phyloP scores from a whole-genome alignment of 1,284 basidiomycete species.

The Pseudozyma pruni region DNA sequence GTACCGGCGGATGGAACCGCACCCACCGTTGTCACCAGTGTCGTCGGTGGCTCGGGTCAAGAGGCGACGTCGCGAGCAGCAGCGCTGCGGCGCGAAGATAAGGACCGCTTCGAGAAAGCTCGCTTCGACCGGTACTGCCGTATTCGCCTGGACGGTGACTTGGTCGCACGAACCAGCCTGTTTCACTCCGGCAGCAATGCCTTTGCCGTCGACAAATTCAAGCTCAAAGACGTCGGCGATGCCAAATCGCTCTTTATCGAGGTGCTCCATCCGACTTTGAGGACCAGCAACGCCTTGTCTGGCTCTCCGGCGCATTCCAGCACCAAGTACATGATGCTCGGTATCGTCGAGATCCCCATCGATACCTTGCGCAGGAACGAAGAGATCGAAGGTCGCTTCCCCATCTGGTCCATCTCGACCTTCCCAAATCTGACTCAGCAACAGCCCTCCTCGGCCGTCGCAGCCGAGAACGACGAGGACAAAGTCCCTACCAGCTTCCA shows the following conservation, averaged over 20 bases:
- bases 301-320: slow-evolving; percentile 14
- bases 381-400: slow-evolving; percentile 58
- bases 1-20: slow-evolving; percentile 11
- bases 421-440: slow-evolving; percentile 3
- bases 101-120: slow-evolving; percentile 31
- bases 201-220: slow-evolving; percentile 51
- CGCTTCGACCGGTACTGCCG: slow-evolving; percentile 55
- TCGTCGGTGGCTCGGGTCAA: slow-evolving; percentile 8
- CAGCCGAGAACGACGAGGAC: slow-evolving; percentile 23
- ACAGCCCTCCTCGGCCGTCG: too few species aligned
- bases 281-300: slow-evolving; percentile 20
- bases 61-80: slow-evolving; percentile 5
- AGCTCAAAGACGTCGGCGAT: slow-evolving; percentile 43
- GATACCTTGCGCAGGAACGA: slow-evolving; percentile 60
- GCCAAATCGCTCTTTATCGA: slow-evolving; percentile 47
- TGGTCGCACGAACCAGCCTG: slow-evolving; percentile 52
- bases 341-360: slow-evolving; percentile 55
- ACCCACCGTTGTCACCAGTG: slow-evolving; percentile 1
- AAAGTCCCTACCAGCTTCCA: slow-evolving; percentile 28
- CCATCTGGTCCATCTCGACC: slow-evolving; percentile 53
- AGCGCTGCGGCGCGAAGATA: slow-evolving; percentile 29
- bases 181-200: slow-evolving; percentile 12
- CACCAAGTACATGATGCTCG: slow-evolving; percentile 48
- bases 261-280: slow-evolving; percentile 46
- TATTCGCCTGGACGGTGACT: slow-evolving; percentile 49